Conservation (phyloP, 441 rosid species). For the Arabidopsis lyrata region DNA sequence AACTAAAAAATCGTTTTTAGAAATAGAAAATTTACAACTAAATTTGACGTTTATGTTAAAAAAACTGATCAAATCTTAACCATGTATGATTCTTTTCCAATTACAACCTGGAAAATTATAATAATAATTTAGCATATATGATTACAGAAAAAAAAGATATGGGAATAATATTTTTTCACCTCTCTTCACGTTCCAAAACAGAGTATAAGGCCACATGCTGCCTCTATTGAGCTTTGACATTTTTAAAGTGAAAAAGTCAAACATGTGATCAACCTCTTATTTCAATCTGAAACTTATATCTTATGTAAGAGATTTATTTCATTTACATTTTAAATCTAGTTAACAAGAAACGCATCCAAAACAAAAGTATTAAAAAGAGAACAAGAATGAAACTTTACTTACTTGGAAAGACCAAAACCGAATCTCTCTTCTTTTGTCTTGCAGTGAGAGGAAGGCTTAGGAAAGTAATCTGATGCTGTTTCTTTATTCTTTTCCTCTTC, state of each 20-base stretch:
- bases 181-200: slow-evolving; percentile 48
- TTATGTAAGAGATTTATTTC: neutral
- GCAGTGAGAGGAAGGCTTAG: slow-evolving; percentile 29
- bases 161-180: slow-evolving; percentile 32
- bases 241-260: slow-evolving; percentile 29
- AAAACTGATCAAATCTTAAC: slow-evolving; percentile 24
- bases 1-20: slow-evolving; percentile 1
- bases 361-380: neutral
- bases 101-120: slow-evolving; percentile 32
- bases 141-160: slow-evolving; percentile 34
- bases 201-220: slow-evolving; percentile 44
- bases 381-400: slow-evolving; percentile 39
- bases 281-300: slow-evolving; percentile 24
- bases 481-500: slow-evolving; percentile 34
- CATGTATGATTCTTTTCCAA: slow-evolving; percentile 28
- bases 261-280: slow-evolving; percentile 42
- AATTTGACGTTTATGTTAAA: slow-evolving; percentile 19
- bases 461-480: slow-evolving; percentile 45
- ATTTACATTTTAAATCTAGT: neutral
- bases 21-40: slow-evolving; percentile 9
- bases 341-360: slow-evolving; percentile 32
- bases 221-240: slow-evolving; percentile 33
- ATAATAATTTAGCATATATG: slow-evolving; percentile 10
- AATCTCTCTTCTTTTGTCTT: slow-evolving; percentile 41
- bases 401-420: slow-evolving; percentile 29